Percentiles rank a stretch among this genome's conserved stretches.
Conservation (phyloP, 1,284 basidiomycete genomes). For the Trichosporon sp. region DNA sequence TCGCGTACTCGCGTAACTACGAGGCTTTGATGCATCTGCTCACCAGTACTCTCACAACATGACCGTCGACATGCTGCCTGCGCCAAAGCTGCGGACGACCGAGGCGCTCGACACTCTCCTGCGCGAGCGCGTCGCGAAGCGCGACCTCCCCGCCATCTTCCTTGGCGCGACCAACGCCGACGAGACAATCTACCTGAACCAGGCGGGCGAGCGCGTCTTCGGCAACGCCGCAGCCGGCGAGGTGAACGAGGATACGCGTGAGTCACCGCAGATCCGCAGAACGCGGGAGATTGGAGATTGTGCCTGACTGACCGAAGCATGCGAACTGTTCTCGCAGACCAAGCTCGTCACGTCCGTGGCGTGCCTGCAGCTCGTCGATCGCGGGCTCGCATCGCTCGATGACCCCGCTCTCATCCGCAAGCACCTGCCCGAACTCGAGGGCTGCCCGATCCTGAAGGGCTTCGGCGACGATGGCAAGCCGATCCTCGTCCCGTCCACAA, state of each 20-base stretch:
- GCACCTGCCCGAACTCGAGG: conserved; percentile 27
- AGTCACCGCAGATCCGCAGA: too few species aligned
- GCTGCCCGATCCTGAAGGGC: conserved; percentile 27
- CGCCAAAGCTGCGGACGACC: conserved; percentile 1
- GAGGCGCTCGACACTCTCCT: conserved; percentile 22
- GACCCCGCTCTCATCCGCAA: conserved; percentile 21
- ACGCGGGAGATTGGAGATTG: too few species aligned
- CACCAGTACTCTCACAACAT: conserved; percentile 15
- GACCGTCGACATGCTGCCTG: conserved; percentile 27
- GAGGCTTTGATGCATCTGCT: too few species aligned
- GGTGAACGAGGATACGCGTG: conserved; percentile 34
- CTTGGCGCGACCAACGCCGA: conserved; percentile 29
- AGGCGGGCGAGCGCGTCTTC: conserved; percentile 27
- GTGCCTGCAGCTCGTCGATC: conserved; percentile 31
- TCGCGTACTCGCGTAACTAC: too few species aligned
- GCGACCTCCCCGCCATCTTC: conserved; percentile 27
- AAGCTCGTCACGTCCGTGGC: conserved; percentile 36
- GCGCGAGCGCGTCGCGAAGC: conserved; percentile 15
- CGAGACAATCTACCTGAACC: conserved; percentile 27
- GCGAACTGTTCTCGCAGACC: conserved; percentile 37
- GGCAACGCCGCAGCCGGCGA: conserved; percentile 22
- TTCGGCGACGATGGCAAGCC: conserved; percentile 19
- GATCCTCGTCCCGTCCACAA: conserved; percentile 22
- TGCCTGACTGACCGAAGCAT: conserved; percentile 5
- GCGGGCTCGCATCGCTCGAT: conserved; percentile 28